Conservation (phyloP, 495 filamentous ascomycete genomes). For the Cryomyces minteri region DNA sequence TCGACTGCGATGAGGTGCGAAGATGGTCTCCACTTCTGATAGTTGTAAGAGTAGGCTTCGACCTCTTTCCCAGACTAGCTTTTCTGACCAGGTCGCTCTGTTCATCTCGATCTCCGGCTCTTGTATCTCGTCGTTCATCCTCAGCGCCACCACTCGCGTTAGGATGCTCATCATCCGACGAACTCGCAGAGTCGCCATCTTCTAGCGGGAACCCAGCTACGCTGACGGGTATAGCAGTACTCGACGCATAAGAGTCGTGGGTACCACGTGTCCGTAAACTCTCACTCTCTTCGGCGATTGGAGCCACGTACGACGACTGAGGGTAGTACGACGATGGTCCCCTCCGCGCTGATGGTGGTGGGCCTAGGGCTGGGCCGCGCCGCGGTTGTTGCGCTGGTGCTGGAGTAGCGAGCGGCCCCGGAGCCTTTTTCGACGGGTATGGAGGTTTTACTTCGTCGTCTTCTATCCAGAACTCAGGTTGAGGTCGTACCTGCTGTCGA, state of each 20-base stretch:
- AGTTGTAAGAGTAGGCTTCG: conserved; percentile 51
- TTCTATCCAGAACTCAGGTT: no score
- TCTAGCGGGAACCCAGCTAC: conserved; percentile 15
- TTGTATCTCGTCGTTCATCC: conserved; percentile 12
- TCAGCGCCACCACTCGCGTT: not conserved
- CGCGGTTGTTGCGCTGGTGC: conserved; percentile 12
- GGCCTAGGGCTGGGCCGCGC: conserved; percentile 38
- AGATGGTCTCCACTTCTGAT: conserved; percentile 27
- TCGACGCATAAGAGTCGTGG: conserved; percentile 52
- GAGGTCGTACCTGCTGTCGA: no score
- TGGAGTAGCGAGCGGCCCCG: no score
- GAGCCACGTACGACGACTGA: conserved; percentile 61
- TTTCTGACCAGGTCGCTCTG: conserved; percentile 50
- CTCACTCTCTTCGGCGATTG: conserved; percentile 66
- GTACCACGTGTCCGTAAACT: conserved; percentile 31
- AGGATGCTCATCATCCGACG: conserved; percentile 26
- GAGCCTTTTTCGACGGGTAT: no score
- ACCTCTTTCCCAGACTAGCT: conserved; percentile 59
- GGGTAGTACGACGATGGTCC: conserved; percentile 57
- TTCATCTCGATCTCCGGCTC: conserved; percentile 36
- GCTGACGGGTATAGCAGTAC: conserved; percentile 52
- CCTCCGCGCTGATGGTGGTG: conserved; percentile 48
- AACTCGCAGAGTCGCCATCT: conserved; percentile 3
- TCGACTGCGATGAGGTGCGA: not conserved
- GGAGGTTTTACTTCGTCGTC: no score